Base-by-base conservation (phyloP, 139 green algal genomes). In the Auxenochlorella protothecoides region DNA sequence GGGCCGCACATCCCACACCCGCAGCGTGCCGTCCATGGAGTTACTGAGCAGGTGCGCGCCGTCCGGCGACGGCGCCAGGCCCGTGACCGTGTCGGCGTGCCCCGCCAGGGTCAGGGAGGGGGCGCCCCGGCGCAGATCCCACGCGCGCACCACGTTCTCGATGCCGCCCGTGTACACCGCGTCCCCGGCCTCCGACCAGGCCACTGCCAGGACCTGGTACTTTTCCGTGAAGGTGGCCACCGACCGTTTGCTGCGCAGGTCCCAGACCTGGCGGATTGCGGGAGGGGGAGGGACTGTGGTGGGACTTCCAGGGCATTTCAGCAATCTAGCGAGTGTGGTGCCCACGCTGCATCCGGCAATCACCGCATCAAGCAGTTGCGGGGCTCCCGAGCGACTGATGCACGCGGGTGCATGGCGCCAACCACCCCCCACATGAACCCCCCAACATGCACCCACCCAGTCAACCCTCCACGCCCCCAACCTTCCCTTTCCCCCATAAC, bases 11-110 rank as follows among this genome's bases (percentile, higher is more conserved):
- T 94, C 89, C 88, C 88, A 93, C 59, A 84, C 77, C 11, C 92
- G 72, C 62, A 98, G 84, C 53, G 94, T 97, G 81, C 93, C 92
- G 83, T 99, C 94, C 89, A 97, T 97, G n/a, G 79, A 72, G 81
- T 98, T 98, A 44, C 80, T 92, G 2, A 99, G 88, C 72, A 98
- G 82, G 81, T 95, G 87, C 7, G 75, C 83, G 65, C 92, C 94
- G 54, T 95, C 89, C 13, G 91, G 88, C 59, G 77, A 91, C n/a
- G 96, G 16, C 11, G 73, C 55, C 73, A 97, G 83, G 52, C 92
- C 92, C 13, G 93, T 97, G 63, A 97, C 73, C 9, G 78, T 91
- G 80, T 95, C 83, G 12, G 71, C 79, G 73, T 95, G 89, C 3
- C 89, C 89, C 72, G 74, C 71, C 53, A 97, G 78, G 6, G 64